Evolutionary conservation across 1,139 yeast genomes (phyloP).

Genomic region (Taphrina pruni): DNA sequence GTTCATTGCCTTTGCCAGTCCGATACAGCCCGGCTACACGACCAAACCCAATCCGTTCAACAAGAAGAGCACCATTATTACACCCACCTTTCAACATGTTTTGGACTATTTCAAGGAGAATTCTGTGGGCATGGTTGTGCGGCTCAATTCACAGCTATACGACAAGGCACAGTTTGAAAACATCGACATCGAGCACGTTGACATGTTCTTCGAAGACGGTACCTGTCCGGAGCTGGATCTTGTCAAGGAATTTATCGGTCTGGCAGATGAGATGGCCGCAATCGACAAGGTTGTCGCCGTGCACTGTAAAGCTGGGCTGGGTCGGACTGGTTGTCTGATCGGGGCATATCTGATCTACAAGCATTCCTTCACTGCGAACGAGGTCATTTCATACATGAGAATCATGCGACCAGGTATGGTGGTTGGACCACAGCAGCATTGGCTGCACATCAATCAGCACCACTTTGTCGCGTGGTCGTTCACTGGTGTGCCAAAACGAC

Average conservation of each 20-base stretch:
- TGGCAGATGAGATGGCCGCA: conserved; percentile 74
- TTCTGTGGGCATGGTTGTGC: conserved; percentile 84
- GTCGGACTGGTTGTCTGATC: conserved; percentile 95
- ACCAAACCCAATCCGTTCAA: conserved; percentile 47
- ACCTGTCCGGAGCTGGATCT: conserved; percentile 95
- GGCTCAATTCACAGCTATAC: conserved; percentile 88
- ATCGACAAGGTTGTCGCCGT: conserved; percentile 66
- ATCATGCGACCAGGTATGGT: conserved; percentile 99
- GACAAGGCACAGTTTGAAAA: conserved; percentile 82
- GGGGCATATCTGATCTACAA: conserved; percentile 97
- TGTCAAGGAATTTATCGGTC: conserved; percentile 91
- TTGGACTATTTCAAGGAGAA: conserved; percentile 72
- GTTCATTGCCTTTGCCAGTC: conserved; percentile 96
- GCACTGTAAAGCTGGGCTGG: conserved; percentile 97
- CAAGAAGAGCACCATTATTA: conserved; percentile 49
- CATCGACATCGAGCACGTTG: conserved; percentile 84
- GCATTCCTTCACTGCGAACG: conserved; percentile 95
- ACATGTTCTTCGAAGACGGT: conserved; percentile 96
- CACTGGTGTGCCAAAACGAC: conserved; percentile 52
- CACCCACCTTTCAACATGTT: conserved; percentile 79
- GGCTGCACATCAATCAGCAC: conserved; percentile 94
- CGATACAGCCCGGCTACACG: conserved; percentile 66
- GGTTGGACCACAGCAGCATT: conserved; percentile 98
- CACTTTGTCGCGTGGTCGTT: conserved; percentile 92
- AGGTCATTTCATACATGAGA: conserved; percentile 94